Conservation (phyloP, 805 yeast genomes). For the Teunomyces cretensis region DNA sequence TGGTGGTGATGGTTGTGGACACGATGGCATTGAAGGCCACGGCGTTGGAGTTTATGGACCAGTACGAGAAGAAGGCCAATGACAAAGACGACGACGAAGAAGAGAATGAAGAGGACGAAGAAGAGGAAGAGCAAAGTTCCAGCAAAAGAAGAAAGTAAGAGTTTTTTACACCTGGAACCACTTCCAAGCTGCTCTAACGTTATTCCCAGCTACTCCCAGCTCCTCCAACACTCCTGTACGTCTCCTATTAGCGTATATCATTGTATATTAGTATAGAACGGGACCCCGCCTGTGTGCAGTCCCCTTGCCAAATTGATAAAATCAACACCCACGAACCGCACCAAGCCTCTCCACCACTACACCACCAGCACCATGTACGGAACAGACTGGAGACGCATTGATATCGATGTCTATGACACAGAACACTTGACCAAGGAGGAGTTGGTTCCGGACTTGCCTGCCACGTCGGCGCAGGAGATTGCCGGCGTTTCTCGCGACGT, state of each 20-base stretch:
- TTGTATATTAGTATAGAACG: not conserved
- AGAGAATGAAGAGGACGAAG: conserved; percentile 1
- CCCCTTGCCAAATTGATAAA: no score
- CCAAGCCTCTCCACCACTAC: not conserved
- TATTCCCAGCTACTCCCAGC: no score
- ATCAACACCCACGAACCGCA: no score
- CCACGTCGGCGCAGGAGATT: conserved; percentile 49
- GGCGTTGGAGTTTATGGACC: conserved; percentile 46
- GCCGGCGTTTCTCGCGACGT: conserved; percentile 54
- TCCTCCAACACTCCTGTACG: no score
- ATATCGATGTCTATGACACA: conserved; percentile 87
- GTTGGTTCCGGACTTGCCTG: conserved; percentile 53
- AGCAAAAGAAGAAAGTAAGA: conserved; percentile 5
- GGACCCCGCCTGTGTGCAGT: no score
- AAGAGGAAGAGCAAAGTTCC: conserved; percentile 1
- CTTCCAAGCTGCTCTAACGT: no score
- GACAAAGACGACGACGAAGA: conserved; percentile 6
- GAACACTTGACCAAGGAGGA: conserved; percentile 70
- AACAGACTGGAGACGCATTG: conserved; percentile 87
- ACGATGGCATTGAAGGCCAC: conserved; percentile 32
- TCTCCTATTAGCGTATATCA: not conserved
- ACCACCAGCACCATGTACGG: not conserved
- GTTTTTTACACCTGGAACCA: no score
- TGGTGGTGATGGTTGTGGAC: conserved; percentile 56
- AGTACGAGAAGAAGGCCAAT: conserved; percentile 17